Percentiles rank a stretch among this genome's conserved stretches.
Evolutionary conservation across 1,284 basidiomycete species (phyloP).

Genomic region (Ceraceosorus guamensis): DNA sequence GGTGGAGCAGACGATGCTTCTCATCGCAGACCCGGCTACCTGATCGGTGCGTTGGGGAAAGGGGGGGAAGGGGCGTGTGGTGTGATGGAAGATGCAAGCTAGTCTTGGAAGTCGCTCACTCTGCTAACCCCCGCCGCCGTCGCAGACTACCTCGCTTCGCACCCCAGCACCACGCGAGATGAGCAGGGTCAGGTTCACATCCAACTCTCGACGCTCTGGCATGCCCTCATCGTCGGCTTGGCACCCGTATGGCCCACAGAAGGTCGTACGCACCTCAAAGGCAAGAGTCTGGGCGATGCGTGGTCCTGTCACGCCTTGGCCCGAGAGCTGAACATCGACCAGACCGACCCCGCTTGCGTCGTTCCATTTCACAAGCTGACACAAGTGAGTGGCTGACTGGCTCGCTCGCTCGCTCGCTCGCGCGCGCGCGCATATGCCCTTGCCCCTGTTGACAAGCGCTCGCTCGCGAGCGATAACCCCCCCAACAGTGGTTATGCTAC

Average conservation of each 20-base stretch:
- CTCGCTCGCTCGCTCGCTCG: too few species aligned
- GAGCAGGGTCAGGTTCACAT: constrained; percentile 10
- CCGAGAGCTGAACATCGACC: not conserved
- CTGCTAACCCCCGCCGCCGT: constrained; percentile 1
- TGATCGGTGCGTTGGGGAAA: too few species aligned
- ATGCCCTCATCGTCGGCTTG: constrained; percentile 71
- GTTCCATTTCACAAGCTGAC: constrained; percentile 91
- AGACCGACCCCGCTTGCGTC: constrained; percentile 49
- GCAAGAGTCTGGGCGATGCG: constrained; percentile 73
- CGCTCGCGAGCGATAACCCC: too few species aligned
- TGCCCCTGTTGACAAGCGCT: too few species aligned
- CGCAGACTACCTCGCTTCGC: constrained; percentile 61
- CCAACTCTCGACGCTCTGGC: constrained; percentile 58
- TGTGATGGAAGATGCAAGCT: not conserved
- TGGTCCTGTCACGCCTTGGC: constrained; percentile 58
- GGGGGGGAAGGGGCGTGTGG: too few species aligned
- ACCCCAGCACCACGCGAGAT: constrained; percentile 48
- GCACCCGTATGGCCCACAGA: constrained; percentile 75
- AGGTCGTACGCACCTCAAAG: constrained; percentile 61
- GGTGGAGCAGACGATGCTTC: constrained; percentile 11
- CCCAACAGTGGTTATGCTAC: constrained; percentile 65
- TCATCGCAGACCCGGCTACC: constrained; percentile 49
- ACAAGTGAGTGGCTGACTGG: too few species aligned
- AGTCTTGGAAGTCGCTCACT: constrained; percentile 58
- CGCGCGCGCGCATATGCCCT: too few species aligned